phyloP scores from a whole-genome alignment of 1,284 basidiomycete species.

The Mycena citricolor region DNA sequence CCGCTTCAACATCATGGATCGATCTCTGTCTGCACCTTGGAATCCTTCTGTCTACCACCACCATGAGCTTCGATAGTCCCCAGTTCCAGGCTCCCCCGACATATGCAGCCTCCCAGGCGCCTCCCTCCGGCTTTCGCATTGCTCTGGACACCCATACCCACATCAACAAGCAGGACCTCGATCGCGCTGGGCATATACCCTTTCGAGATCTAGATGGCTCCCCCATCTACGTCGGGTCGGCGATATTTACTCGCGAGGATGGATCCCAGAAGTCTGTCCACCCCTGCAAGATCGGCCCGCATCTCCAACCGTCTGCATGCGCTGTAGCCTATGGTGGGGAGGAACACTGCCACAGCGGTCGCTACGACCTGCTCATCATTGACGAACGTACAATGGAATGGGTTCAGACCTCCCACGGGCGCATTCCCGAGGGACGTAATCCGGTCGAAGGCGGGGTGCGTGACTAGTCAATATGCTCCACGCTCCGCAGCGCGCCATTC shows the following conservation, averaged over 20 bases:
- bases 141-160: constrained; percentile 33
- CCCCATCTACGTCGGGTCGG: constrained; percentile 71
- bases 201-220: constrained; percentile 56
- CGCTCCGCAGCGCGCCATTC: not conserved
- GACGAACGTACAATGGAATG: constrained; percentile 66
- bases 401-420: constrained; percentile 54
- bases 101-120: constrained; percentile 16
- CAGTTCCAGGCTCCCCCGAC: constrained; percentile 15
- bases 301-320: constrained; percentile 47
- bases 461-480: constrained; percentile 14
- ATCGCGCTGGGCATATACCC: constrained; percentile 46
- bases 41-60: not conserved
- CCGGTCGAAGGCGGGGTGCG: constrained; percentile 54
- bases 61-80: constrained; percentile 18
- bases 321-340: constrained; percentile 62
- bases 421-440: constrained; percentile 50
- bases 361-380: constrained; percentile 73
- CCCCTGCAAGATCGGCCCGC: constrained; percentile 73
- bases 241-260: constrained; percentile 43
- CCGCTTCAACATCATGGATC: no score
- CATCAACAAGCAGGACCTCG: constrained; percentile 38
- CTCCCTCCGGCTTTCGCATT: constrained; percentile 20
- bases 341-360: constrained; percentile 58
- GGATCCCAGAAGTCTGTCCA: constrained; percentile 56
- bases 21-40: no score